Base-by-base conservation (phyloP, 257 asterid species). In the Plantago major region DNA sequence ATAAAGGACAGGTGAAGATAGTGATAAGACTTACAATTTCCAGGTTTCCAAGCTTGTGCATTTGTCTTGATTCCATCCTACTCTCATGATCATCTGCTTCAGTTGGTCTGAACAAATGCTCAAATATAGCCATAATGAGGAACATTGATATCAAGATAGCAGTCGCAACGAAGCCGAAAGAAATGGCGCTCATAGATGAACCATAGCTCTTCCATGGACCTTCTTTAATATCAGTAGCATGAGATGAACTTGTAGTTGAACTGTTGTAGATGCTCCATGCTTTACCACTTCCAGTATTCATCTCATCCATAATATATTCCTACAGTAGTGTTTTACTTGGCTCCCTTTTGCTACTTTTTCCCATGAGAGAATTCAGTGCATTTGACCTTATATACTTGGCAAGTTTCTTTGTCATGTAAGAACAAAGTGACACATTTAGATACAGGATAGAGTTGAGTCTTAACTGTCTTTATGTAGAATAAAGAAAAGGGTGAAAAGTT, bases 161-260 rank as follows among this genome's bases (percentile, higher is more conserved):
- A 7, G 97, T 90, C 0, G 96, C 97, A 1, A 90, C 93, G 44
- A 90, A 85, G 10, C 97, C 97, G 52, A 87, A 90, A 18, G 84
- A 85, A 75, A 90, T 73, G 62, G 96, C 95, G 50, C 81, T 80
- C 90, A 88, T 85, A 16, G 97, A 90, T 52, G 95, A 66, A 5
- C 89, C 95, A 6, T 77, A 78, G 66, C 81, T 81, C 55, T 76
- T 83, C 93, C 86, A 81, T 48, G 81, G 76, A 53, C 82, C 81
- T 18, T 73, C 82, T 57, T 53, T 66, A 9, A 49, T 70, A 46
- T 70, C 78, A 22, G 84, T 62, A 33, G 40, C 40, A 71, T 76
- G 77, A 30, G 89, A 70, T 13, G 81, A 77, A 58, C 78, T 80
- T 10, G 80, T 76, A 57, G 64, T 81, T 68, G 80, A 58, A 58